Evolutionary conservation across 2,329 filamentous ascomycete genomes (phyloP).

Genomic region (Aspergillus sp.): DNA sequence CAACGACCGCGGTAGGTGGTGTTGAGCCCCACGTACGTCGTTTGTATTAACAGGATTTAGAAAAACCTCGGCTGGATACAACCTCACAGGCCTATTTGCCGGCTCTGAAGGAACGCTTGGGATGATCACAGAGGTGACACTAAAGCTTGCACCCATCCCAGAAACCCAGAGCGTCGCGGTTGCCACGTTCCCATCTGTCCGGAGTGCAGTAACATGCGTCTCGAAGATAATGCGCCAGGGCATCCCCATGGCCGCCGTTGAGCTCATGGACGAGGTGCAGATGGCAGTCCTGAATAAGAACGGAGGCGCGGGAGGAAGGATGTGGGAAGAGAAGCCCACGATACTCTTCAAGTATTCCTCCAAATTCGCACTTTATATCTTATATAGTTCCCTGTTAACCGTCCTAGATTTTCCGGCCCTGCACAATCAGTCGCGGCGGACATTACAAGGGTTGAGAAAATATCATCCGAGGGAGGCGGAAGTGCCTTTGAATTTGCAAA

Average conservation of each 20-base stretch:
- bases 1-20: conserved; percentile 52
- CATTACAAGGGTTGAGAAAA: conserved; percentile 68
- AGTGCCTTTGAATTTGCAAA: conserved; percentile 64
- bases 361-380: conserved; percentile 51
- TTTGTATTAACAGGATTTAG: no score
- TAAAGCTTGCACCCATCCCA: conserved; percentile 67
- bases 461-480: conserved; percentile 65
- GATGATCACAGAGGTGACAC: conserved; percentile 67
- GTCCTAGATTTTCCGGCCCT: conserved; percentile 66
- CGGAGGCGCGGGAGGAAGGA: conserved; percentile 55
- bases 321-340: conserved; percentile 41
- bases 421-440: conserved; percentile 69
- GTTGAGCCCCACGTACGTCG: no score
- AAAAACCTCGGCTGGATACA: conserved; percentile 71
- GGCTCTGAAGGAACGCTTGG: conserved; percentile 71
- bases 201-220: conserved; percentile 63
- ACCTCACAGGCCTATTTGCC: conserved; percentile 67
- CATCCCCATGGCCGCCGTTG: conserved; percentile 66
- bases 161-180: conserved; percentile 65
- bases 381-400: conserved; percentile 61
- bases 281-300: conserved; percentile 68
- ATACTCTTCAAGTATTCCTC: conserved; percentile 46
- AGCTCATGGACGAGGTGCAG: conserved; percentile 61
- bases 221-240: conserved; percentile 65
- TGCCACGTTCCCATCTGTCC: conserved; percentile 59